These are phyloP conservation scores for Penicillium thymicola DNA, from an alignment of 2,329 filamentous ascomycete genomes.

Conservation along the genomic window DNA sequence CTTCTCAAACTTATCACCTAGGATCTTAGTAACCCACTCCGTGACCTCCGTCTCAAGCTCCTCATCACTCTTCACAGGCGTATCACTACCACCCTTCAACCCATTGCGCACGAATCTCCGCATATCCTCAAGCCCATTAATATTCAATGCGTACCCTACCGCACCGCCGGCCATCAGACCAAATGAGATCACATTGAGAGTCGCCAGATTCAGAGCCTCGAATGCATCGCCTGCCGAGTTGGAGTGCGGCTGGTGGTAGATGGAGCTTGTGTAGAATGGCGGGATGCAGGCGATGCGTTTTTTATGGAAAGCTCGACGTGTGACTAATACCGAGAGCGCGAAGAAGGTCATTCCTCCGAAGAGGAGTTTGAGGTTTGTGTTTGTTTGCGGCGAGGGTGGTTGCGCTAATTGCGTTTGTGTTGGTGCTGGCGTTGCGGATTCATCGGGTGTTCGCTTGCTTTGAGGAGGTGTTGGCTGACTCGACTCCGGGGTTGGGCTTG, in stretches of 20 bases:
- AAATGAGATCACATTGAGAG: constrained; percentile 76
- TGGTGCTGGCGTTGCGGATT: constrained; percentile 3
- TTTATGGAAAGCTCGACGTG: constrained; percentile 65
- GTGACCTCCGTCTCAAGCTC: constrained; percentile 54
- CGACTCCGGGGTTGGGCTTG: constrained; percentile 11
- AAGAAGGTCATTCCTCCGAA: constrained; percentile 74
- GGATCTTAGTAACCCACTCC: constrained; percentile 49
- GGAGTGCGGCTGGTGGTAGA: constrained; percentile 44
- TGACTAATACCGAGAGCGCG: constrained; percentile 66
- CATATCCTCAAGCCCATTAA: constrained; percentile 67
- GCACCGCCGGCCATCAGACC: constrained; percentile 73
- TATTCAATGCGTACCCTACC: constrained; percentile 71
- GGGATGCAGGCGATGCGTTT: constrained; percentile 63
- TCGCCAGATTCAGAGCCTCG: constrained; percentile 81
- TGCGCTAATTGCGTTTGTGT: constrained; percentile 13
- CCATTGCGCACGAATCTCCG: constrained; percentile 57
- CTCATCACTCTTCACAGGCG: constrained; percentile 45
- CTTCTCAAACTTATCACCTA: constrained; percentile 49
- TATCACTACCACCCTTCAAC: constrained; percentile 58
- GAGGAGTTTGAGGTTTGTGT: constrained; percentile 54
- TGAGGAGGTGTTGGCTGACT: neutral
- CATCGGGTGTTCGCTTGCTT: constrained; percentile 7
- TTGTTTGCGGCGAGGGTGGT: constrained; percentile 13
- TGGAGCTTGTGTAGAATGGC: constrained; percentile 62
- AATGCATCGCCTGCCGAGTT: constrained; percentile 70